Evolutionary conservation across 768 basidiomycete species (phyloP), one percentile per base, ranked within the genome.

Genomic region (Boletus pseudo-olivaceus): DNA sequence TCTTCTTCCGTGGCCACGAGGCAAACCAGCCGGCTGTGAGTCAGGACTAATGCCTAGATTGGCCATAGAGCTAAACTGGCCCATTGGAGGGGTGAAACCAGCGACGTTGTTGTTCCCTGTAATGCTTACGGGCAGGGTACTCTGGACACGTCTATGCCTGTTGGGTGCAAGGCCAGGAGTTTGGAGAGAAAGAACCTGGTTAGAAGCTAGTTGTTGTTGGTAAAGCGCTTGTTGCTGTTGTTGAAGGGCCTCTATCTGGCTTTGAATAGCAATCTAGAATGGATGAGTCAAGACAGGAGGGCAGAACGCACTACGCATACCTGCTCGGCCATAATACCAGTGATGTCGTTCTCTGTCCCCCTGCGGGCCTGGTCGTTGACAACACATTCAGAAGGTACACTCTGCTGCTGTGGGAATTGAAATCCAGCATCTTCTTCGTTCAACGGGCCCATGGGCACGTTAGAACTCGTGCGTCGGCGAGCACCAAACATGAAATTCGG

Each of bases 321-420:
- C 82, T 98, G 96, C 72, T 98, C 93, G 7, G 93, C 93, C 92
- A 98, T 94, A 53, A 95, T 88, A 26, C 90, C 90, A 33, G 82
- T 83, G 52, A 94, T 83, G 67, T 96, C 93, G 51, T 78, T 81
- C 45, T 88, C 85, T 33, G 76, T 69, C 68, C 85, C 83, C 57
- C 85, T 75, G 60, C 82, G 82, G 33, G 56, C 67, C 60, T 58
- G 69, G 29, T 78, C 78, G n/a, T 68, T 68, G 19, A 60, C 32
- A 19, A 51, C 29, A 45, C 52, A 52, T 17, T 65, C 59, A 52
- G 66, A 37, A 64, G 71, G n/a, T 60, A 66, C 64, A 43, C 59
- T 60, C 57, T 78, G 73, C 62, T 85, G 85, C 67, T 88, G 90
- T 40, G 90, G 89, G 66, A 93, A 91, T 63, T 90, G 88, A 73